Conservation (phyloP, 2,329 filamentous ascomycete species). For the Aurifilum marmelostoma region DNA sequence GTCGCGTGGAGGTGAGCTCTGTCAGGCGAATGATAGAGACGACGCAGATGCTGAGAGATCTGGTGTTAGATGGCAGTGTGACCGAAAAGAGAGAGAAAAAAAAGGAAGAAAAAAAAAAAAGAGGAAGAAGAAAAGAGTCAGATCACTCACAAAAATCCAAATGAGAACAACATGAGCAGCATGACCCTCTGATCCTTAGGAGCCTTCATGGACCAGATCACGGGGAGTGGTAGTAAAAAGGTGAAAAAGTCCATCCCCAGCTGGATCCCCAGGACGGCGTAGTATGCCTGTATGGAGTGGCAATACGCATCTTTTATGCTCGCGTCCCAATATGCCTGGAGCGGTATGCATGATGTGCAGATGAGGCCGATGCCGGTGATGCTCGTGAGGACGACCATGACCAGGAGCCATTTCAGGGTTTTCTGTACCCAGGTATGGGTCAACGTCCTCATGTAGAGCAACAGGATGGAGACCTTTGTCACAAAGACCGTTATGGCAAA, state of each 20-base stretch:
- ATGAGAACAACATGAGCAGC: constrained; percentile 33
- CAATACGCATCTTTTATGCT: constrained; percentile 15
- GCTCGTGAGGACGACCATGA: constrained; percentile 31
- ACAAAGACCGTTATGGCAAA: constrained; percentile 33
- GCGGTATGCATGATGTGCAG: constrained; percentile 33
- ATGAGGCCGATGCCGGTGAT: constrained; percentile 28
- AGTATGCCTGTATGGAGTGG: constrained; percentile 23
- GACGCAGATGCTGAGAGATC: constrained; percentile 32
- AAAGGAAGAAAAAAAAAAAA: neutral
- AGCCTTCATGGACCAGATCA: constrained; percentile 32
- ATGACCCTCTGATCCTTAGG: constrained; percentile 32
- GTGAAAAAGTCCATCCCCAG: constrained; percentile 36
- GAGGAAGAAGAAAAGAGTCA: neutral
- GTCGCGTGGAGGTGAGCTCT: constrained; percentile 27
- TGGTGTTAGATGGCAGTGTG: constrained; percentile 15
- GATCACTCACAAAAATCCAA: constrained; percentile 34
- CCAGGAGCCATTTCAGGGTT: constrained; percentile 28
- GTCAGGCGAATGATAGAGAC: constrained; percentile 35
- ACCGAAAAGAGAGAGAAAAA: neutral
- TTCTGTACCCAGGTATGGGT: constrained; percentile 33
- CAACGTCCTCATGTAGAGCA: constrained; percentile 35
- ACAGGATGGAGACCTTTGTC: constrained; percentile 35
- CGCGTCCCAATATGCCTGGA: constrained; percentile 31
- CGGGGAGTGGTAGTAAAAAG: constrained; percentile 35
- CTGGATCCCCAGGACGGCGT: constrained; percentile 33